These are phyloP conservation scores for Acidiella bohemica DNA, from an alignment of 495 filamentous ascomycete genomes.

Conservation along the genomic window DNA sequence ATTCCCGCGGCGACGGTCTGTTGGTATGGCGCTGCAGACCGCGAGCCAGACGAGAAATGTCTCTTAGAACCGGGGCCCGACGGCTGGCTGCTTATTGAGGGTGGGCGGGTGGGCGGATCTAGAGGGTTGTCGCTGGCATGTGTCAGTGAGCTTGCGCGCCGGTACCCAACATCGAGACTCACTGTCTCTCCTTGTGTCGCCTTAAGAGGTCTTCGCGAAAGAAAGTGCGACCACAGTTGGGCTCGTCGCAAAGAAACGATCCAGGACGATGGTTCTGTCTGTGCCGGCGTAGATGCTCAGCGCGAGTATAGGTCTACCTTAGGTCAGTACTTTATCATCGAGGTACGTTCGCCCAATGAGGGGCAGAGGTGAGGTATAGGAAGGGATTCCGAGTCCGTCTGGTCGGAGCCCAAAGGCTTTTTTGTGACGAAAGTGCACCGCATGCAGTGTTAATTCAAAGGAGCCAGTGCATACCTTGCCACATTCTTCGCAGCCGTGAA, in stretches of 20 bases:
- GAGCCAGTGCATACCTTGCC: constrained; percentile 31
- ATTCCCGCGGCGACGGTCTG: not conserved
- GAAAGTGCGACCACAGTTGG: constrained; percentile 51
- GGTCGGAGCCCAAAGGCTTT: too few species aligned
- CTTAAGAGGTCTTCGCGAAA: constrained; percentile 60
- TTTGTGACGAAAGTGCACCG: too few species aligned
- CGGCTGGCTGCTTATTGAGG: constrained; percentile 13
- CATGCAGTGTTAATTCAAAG: too few species aligned
- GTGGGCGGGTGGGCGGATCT: constrained; percentile 5
- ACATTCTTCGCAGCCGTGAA: constrained; percentile 28
- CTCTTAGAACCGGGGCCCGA: not conserved
- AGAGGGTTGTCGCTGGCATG: constrained; percentile 13
- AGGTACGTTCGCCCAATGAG: too few species aligned
- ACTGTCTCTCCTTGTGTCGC: constrained; percentile 77
- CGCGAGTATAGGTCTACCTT: constrained; percentile 45
- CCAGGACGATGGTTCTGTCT: constrained; percentile 69
- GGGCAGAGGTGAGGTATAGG: too few species aligned
- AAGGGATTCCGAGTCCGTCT: too few species aligned
- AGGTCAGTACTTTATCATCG: constrained; percentile 1
- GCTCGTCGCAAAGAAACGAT: constrained; percentile 51
- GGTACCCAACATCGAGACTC: too few species aligned
- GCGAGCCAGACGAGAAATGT: not conserved
- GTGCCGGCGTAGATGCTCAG: constrained; percentile 78
- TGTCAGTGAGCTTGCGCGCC: constrained; percentile 12
- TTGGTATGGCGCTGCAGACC: not conserved